These are phyloP conservation scores for Ambrosia hybrid DNA, from an alignment of 140 eudicot genomes.

Conservation along the genomic window DNA sequence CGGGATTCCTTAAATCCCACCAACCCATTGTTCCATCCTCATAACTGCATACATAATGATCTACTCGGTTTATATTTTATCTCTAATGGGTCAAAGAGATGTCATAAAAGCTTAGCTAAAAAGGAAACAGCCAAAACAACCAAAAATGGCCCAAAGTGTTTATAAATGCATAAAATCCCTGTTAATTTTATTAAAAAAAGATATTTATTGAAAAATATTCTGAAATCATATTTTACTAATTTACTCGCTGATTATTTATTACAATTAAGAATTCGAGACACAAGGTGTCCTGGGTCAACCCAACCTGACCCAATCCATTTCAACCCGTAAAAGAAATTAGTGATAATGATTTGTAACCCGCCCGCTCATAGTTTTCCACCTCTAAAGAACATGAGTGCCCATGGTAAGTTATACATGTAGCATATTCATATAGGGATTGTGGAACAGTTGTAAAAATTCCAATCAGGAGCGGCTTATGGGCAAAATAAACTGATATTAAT, in stretches of 20 bases:
- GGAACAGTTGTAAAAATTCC: neutral
- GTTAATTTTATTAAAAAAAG: neutral
- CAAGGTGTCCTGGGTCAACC: too few relatives aligned
- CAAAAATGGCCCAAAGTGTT: neutral
- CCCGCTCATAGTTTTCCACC: too few relatives aligned
- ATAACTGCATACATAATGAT: constrained; percentile 40
- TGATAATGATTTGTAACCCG: too few relatives aligned
- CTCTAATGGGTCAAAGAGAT: neutral
- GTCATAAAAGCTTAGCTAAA: neutral
- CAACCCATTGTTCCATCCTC: constrained; percentile 89
- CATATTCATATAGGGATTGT: neutral
- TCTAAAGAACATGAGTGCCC: too few relatives aligned
- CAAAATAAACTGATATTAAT: neutral
- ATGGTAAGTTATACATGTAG: neutral
- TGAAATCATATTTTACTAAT: neutral
- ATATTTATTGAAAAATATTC: neutral
- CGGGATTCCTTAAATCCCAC: constrained; percentile 90
- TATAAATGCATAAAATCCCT: neutral
- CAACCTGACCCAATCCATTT: too few relatives aligned
- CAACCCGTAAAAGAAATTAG: too few relatives aligned
- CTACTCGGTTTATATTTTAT: neutral
- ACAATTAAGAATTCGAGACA: neutral
- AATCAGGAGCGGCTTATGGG: neutral
- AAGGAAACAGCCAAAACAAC: neutral
- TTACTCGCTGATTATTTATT: neutral